These are phyloP conservation scores for Phascolomyces articulosus DNA, from an alignment of 371 early-diverging fungal species.

Conservation along the genomic window DNA sequence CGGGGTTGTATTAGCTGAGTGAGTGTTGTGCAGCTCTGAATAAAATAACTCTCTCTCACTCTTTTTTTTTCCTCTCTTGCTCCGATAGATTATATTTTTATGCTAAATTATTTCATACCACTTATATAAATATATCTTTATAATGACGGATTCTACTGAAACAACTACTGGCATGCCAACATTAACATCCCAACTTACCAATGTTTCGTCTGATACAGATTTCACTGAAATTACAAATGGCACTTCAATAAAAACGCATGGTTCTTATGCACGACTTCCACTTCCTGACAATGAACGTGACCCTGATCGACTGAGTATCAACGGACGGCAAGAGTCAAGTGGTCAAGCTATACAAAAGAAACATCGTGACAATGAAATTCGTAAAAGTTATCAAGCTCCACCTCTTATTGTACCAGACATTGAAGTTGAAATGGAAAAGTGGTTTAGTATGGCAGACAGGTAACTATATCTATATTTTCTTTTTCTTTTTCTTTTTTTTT, in stretches of 20 bases:
- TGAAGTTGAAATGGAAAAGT: constrained; percentile 52
- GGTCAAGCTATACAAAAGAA: constrained; percentile 3
- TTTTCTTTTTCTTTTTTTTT: too few species aligned
- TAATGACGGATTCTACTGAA: not conserved
- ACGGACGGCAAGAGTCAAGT: not conserved
- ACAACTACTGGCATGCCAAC: constrained; percentile 2
- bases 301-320: not conserved
- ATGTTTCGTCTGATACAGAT: constrained; percentile 18
- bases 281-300: constrained; percentile 1
- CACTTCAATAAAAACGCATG: constrained; percentile 18
- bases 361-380: constrained; percentile 12
- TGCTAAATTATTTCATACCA: not conserved
- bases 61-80: not conserved
- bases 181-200: constrained; percentile 9
- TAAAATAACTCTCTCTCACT: too few species aligned
- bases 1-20: not conserved
- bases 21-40: not conserved
- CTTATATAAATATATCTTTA: too few species aligned
- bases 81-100: not conserved
- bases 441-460: constrained; percentile 53
- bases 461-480: constrained; percentile 11
- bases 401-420: constrained; percentile 36
- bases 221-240: constrained; percentile 12
- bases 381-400: constrained; percentile 10
- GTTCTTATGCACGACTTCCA: not conserved